Conservation (phyloP, 257 asterid species). For the Asclepias syriaca region DNA sequence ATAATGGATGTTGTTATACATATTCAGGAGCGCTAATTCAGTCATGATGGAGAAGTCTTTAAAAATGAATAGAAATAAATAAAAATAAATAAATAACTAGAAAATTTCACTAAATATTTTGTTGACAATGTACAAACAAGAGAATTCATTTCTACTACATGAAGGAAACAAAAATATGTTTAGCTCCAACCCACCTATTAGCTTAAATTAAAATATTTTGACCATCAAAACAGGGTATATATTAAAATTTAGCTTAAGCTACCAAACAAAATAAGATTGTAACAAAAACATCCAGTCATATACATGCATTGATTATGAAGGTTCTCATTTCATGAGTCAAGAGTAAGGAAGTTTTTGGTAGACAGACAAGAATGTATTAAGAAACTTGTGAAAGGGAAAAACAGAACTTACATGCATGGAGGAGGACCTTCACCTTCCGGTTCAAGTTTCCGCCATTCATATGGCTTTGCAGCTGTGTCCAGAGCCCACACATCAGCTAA, state of each 20-base stretch:
- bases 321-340: neutral
- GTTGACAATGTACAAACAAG: neutral
- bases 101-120: neutral
- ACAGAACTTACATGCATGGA: conserved; percentile 88
- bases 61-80: neutral
- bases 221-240: neutral
- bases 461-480: conserved; percentile 99
- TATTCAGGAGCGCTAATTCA: neutral
- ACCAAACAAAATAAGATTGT: neutral
- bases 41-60: neutral
- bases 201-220: no score
- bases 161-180: neutral
- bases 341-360: neutral
- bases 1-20: neutral
- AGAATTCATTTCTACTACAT: neutral
- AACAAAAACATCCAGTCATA: neutral
- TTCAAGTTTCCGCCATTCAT: conserved; percentile 98
- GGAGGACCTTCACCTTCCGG: conserved; percentile 99
- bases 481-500: conserved; percentile 99
- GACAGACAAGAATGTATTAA: neutral
- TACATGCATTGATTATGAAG: neutral
- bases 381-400: neutral
- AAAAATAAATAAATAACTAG: neutral
- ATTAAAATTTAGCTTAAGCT: neutral
- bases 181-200: neutral